These are phyloP conservation scores for Remersonia thermophila DNA, from an alignment of 2,329 filamentous ascomycete species.

Conservation along the genomic window DNA sequence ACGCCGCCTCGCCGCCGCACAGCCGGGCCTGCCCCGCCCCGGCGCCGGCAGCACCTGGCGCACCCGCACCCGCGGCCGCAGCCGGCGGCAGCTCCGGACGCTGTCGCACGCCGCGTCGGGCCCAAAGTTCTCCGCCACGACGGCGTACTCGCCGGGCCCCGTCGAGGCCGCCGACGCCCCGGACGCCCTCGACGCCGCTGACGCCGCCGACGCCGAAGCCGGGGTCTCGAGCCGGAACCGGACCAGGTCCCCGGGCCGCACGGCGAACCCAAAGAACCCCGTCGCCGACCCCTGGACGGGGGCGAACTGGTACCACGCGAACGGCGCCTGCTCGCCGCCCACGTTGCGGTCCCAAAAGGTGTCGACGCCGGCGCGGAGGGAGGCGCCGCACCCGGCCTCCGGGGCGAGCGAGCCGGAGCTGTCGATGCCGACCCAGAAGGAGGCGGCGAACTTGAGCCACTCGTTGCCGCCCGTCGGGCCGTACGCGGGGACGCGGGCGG, in stretches of 20 bases:
- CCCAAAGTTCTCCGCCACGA: conserved; percentile 11
- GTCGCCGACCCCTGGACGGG: neutral
- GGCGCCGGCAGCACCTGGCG: neutral
- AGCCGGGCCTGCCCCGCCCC: neutral
- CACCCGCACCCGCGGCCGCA: conserved; percentile 1
- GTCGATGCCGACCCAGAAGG: conserved; percentile 16
- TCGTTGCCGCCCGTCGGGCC: conserved; percentile 14
- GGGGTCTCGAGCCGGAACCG: neutral
- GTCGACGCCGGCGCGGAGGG: conserved; percentile 15
- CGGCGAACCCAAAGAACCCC: conserved; percentile 7
- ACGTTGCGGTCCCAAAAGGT: conserved; percentile 13
- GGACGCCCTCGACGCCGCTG: neutral
- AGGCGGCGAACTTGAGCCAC: conserved; percentile 10
- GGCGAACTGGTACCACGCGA: conserved; percentile 13
- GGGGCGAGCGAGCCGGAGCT: no score
- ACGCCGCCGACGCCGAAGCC: neutral
- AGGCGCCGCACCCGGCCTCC: neutral
- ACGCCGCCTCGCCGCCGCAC: conserved; percentile 11
- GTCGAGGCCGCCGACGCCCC: neutral
- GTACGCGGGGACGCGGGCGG: conserved; percentile 7
- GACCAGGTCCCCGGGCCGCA: conserved; percentile 6
- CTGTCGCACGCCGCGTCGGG: neutral
- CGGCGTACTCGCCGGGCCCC: conserved; percentile 1
- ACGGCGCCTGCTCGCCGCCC: conserved; percentile 7
- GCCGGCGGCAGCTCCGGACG: neutral